Base-by-base conservation (phyloP, 2,329 filamentous ascomycete species). In the Gliomastix tumulicola region DNA sequence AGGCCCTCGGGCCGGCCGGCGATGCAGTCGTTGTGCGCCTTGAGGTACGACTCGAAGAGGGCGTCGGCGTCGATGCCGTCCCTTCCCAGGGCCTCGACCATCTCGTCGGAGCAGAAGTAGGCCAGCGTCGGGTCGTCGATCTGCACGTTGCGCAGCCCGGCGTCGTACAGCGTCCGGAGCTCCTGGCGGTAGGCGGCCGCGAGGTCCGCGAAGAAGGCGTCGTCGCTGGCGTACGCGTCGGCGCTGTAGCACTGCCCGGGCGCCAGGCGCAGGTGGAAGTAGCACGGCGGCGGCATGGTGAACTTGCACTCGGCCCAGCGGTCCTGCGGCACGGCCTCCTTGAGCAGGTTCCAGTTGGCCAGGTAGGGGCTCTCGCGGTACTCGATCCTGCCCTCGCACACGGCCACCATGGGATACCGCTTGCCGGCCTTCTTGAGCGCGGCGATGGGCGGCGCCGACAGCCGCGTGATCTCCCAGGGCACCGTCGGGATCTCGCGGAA, bases 11-110 rank as follows among this genome's bases (percentile, higher is more conserved):
- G 80, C 1, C 77, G 68, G 43, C 68, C 66, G 20, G 66, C 61
- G 47, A 85, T 70, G 53, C 76, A 80, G 53, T 82, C 78, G 52
- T 87, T 87, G 67, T 87, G 85, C 47, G 83, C 74, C 54, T 76
- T 72, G 56, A 88, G 74, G 53, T 88, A 88, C 21, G 74, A 68
- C 47, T 82, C 75, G 35, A 88, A 71, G 44, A 85, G 71, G 42
- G 76, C 72, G 25, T 84, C 78, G 11, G 79, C 68, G 15, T 77
- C 68, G 30, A 71, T 63, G 45, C 82, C 81, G 17, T 69, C 68
- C 38, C 71, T 65, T 61, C 69, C 50, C 39, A 66, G 76, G 20
- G 76, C 75, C 38, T 67, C 60, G 13, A 79, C 61, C 76, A 83
- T 83, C 43, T 76, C 75, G 25, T 82, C 74, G 5, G 75, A 80